These are phyloP conservation scores for Lachancea nothofagi DNA, from an alignment of 805 yeast genomes.

Conservation along the genomic window DNA sequence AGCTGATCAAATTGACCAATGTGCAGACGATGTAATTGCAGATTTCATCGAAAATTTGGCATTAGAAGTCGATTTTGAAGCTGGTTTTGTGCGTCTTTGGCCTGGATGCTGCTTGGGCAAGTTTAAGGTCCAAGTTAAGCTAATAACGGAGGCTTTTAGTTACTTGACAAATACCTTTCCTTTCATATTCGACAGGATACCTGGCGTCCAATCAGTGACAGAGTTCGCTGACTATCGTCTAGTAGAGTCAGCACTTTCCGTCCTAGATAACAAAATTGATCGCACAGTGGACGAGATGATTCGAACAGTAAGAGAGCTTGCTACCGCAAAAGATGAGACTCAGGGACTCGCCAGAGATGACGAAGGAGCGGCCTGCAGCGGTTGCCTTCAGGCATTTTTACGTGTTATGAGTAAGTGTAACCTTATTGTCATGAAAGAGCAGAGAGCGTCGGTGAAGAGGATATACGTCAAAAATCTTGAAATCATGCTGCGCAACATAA, in stretches of 20 bases:
- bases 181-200: neutral
- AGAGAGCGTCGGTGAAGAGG: conserved; percentile 4
- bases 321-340: neutral
- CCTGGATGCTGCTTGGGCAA: neutral
- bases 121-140: neutral
- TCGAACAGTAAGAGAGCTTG: neutral
- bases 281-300: neutral
- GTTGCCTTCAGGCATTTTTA: conserved; percentile 2
- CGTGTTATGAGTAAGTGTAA: conserved; percentile 11
- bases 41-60: conserved; percentile 3
- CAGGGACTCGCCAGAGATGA: neutral
- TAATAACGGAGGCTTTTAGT: neutral
- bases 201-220: conserved; percentile 1
- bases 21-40: conserved; percentile 4
- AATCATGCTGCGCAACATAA: neutral
- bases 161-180: conserved; percentile 3
- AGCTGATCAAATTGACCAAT: neutral
- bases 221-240: conserved; percentile 5
- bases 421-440: conserved; percentile 5
- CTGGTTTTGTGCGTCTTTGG: conserved; percentile 5
- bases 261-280: conserved; percentile 1
- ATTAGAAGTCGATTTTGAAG: conserved; percentile 3
- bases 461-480: conserved; percentile 12
- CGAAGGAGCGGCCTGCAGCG: neutral
- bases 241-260: conserved; percentile 1